Conservation (phyloP, 805 yeast species). For the Kurtzmaniella cleridarum region DNA sequence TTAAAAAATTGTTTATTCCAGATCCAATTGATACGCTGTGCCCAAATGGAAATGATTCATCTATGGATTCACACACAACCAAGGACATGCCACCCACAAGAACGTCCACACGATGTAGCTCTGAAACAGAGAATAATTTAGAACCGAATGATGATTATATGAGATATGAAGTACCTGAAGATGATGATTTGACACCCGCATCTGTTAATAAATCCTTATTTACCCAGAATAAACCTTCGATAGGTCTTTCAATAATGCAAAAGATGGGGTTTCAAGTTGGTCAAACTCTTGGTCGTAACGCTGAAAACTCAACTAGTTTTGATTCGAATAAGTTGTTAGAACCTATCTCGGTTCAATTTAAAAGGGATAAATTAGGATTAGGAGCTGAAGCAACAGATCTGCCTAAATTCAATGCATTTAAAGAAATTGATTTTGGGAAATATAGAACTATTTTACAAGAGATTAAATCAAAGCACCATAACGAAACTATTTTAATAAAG, state of each 20-base stretch:
- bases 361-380: slow-evolving; percentile 15
- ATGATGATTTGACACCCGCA: background rate
- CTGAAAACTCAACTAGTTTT: slow-evolving; percentile 5
- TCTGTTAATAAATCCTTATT: slow-evolving; percentile 7
- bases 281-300: slow-evolving; percentile 32
- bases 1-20: no score
- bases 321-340: slow-evolving; percentile 17
- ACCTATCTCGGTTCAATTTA: slow-evolving; percentile 23
- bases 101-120: background rate
- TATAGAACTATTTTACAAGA: slow-evolving; percentile 14
- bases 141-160: slow-evolving; percentile 8
- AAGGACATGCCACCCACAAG: background rate
- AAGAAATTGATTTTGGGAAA: slow-evolving; percentile 8
- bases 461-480: slow-evolving; percentile 7
- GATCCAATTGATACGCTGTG: no score
- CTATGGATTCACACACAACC: background rate
- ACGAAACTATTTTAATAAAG: slow-evolving; percentile 13
- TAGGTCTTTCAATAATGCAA: slow-evolving; percentile 49
- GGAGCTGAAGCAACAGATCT: slow-evolving; percentile 10
- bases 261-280: slow-evolving; percentile 56
- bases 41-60: background rate
- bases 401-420: slow-evolving; percentile 1
- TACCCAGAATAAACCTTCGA: slow-evolving; percentile 19
- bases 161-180: slow-evolving; percentile 5
- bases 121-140: background rate